Evolutionary conservation across 2,329 filamentous ascomycete species (phyloP), one percentile per base, ranked within the genome.

Genomic region (Alternaria ventricosa): DNA sequence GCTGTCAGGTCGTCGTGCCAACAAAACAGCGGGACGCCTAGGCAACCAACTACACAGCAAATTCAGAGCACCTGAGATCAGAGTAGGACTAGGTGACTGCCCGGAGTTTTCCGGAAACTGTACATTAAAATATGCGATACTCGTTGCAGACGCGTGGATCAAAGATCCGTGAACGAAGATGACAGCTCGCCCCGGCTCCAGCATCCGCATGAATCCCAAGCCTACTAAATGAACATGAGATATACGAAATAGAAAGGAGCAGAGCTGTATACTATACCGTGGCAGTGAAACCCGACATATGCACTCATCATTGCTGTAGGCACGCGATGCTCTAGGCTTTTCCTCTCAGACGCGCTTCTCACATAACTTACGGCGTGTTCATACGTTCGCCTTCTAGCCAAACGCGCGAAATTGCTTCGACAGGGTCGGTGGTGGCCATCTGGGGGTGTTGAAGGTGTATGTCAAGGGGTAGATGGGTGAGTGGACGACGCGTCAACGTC

Each of bases 401-500:
- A 20, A 18, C 11, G 15, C n/a, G 11, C 12, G 18, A 18, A 2
- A 4, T 18, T 30, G n/a, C 25, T 50, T 13, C 28, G 10, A 30
- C 6, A 12, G n/a, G 18, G 11, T 18, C 6, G n/a, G 12, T 13
- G 47, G 15, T 18, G 47, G 27, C 18, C 12, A 15, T 25, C 8
- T n/a, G 44, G 13, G 4, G 9, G 45, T 47, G 18, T n/a, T 28
- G 25, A 55, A 46, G 36, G 15, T 18, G 18, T 33, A 22, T 18
- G 20, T 36, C 9, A 27, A 41, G 28, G 51, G 11, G 51, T 27
- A 12, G 30, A 10, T 20, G 25, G 11, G 28, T 23, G 33, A 23
- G 15, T 30, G 8, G 15, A 28, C 8, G 23, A 30, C 33, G 44
- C 58, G 45, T 47, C 58, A 54, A 61, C 58, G 58, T 57, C 58